phyloP scores from a whole-genome alignment of 768 basidiomycete species.

The Suillus spraguei region DNA sequence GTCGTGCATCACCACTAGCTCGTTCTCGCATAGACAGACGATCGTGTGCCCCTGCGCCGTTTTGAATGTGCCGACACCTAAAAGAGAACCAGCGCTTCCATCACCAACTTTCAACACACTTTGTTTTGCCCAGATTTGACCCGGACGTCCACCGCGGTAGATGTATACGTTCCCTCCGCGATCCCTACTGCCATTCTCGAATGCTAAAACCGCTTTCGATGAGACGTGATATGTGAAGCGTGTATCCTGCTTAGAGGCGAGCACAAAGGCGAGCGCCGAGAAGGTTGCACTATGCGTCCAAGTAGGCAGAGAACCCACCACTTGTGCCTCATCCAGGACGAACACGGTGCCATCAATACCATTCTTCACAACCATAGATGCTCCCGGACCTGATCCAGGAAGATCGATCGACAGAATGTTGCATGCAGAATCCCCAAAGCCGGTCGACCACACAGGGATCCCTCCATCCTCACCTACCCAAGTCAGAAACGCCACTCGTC shows the following conservation, averaged over 20 bases:
- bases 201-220: constrained; percentile 65
- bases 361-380: constrained; percentile 64
- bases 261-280: constrained; percentile 89
- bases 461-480: constrained; percentile 62
- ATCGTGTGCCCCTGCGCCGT: constrained; percentile 44
- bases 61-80: constrained; percentile 69
- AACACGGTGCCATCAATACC: constrained; percentile 75
- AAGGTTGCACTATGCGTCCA: constrained; percentile 87
- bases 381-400: constrained; percentile 47
- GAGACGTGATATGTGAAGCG: constrained; percentile 82
- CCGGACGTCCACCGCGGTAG: constrained; percentile 60
- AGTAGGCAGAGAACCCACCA: constrained; percentile 25
- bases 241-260: constrained; percentile 90
- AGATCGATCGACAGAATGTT: constrained; percentile 71
- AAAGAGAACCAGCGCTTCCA: constrained; percentile 67
- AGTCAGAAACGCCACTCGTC: constrained; percentile 62
- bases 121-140: constrained; percentile 73
- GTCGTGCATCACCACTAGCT: constrained; percentile 62
- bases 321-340: constrained; percentile 40
- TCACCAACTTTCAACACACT: constrained; percentile 77
- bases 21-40: constrained; percentile 75
- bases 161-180: constrained; percentile 86
- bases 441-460: constrained; percentile 44
- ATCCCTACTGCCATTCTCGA: constrained; percentile 73
- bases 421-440: constrained; percentile 39